These are phyloP conservation scores for Amylostereum areolatum DNA, from an alignment of 1,284 basidiomycete species.

Conservation along the genomic window DNA sequence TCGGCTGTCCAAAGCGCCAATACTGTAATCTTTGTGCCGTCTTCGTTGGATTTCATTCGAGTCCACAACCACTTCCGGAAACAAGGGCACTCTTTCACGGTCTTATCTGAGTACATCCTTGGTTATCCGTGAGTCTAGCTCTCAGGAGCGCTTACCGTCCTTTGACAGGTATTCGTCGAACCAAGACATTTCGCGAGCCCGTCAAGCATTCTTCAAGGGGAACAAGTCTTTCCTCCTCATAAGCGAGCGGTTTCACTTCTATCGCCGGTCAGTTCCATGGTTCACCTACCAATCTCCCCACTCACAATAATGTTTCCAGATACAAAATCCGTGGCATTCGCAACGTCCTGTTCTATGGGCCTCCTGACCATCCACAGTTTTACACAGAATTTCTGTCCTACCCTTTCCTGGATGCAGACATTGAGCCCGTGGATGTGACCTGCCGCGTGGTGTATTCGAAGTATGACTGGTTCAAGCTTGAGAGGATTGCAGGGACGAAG, in stretches of 20 bases:
- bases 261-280: conserved; percentile 59
- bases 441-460: conserved; percentile 76
- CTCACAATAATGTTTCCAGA: conserved; percentile 30
- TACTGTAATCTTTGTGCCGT: conserved; percentile 87
- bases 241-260: conserved; percentile 98
- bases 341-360: conserved; percentile 89
- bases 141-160: no score
- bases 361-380: conserved; percentile 87
- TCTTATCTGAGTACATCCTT: conserved; percentile 83
- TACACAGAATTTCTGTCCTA: conserved; percentile 86
- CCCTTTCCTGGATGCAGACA: conserved; percentile 78
- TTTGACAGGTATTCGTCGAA: conserved; percentile 79
- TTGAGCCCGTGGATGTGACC: conserved; percentile 78
- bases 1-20: conserved; percentile 89
- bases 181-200: conserved; percentile 88
- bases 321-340: conserved; percentile 90
- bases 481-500: conserved; percentile 70
- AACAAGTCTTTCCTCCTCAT: conserved; percentile 85
- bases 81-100: conserved; percentile 65
- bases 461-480: conserved; percentile 84
- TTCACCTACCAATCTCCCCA: conserved; percentile 5
- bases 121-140: background rate
- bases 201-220: conserved; percentile 89
- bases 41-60: conserved; percentile 95
- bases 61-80: conserved; percentile 85